Conservation (phyloP, 2,329 filamentous ascomycete genomes). For the Colletotrichum sp. region DNA sequence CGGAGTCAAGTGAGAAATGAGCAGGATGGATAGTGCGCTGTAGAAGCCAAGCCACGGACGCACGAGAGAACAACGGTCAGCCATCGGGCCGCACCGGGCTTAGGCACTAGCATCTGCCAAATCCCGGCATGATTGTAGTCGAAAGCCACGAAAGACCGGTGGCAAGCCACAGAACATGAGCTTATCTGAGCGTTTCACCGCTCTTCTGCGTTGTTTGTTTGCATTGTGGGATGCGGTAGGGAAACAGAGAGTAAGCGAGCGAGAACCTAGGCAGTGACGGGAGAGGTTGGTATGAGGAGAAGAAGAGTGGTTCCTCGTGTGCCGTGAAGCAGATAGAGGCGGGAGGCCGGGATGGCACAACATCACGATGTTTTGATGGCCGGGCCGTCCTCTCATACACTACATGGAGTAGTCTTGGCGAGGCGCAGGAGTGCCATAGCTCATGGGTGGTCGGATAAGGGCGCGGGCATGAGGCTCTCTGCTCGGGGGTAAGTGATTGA, state of each 20-base stretch:
- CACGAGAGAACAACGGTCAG: background rate
- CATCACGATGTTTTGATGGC: background rate
- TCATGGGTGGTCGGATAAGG: background rate
- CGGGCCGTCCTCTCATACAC: background rate
- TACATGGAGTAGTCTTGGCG: background rate
- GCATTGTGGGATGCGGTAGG: too few relatives aligned
- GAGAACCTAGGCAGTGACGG: background rate
- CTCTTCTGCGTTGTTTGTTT: background rate
- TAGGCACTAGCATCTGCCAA: background rate
- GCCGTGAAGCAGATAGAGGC: background rate
- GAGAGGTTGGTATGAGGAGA: background rate
- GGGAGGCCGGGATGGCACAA: background rate
- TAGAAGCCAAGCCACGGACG: background rate
- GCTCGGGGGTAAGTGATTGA: background rate
- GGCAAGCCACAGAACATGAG: background rate
- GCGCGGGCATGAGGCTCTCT: background rate
- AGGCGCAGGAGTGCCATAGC: background rate
- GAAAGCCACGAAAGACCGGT: background rate
- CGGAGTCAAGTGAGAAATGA: background rate
- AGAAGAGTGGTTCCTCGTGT: background rate
- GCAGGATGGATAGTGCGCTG: background rate
- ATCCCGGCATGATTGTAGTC: background rate
- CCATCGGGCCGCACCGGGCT: constrained; percentile 6
- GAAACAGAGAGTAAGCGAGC: background rate
- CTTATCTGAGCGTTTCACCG: background rate